Conservation (phyloP, 176 grass and related monocot genomes). For the Hsuehochloa calcarea region DNA sequence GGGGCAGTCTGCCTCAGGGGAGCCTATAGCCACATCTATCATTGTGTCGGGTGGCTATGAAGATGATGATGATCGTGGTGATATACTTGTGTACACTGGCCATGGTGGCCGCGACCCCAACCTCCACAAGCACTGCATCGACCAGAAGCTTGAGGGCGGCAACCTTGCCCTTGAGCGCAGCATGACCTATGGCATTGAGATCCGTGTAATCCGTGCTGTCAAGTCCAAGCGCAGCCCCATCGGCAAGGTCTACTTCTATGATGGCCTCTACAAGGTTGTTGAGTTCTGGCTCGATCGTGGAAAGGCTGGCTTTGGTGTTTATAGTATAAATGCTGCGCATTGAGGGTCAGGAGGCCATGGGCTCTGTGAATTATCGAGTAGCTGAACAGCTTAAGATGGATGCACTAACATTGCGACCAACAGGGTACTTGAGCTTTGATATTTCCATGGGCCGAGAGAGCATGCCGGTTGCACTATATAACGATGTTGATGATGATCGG, state of each 20-base stretch:
- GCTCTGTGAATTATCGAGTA: constrained; percentile 61
- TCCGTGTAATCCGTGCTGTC: constrained; percentile 80
- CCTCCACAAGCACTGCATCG: constrained; percentile 63
- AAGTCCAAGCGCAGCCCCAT: constrained; percentile 46
- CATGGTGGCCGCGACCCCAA: constrained; percentile 85
- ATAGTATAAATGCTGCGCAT: constrained; percentile 83
- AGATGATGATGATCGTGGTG: constrained; percentile 89
- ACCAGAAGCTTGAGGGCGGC: constrained; percentile 82
- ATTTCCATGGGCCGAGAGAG: constrained; percentile 77
- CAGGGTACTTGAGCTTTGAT: constrained; percentile 83
- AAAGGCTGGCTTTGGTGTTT: constrained; percentile 85
- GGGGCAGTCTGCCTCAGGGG: constrained; percentile 56
- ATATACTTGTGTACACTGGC: constrained; percentile 86
- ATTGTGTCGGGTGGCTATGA: constrained; percentile 98
- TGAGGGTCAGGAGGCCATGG: constrained; percentile 93
- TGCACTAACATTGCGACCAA: constrained; percentile 52
- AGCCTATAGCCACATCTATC: constrained; percentile 89
- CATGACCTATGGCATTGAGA: constrained; percentile 95
- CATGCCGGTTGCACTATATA: constrained; percentile 67
- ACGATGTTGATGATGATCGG: constrained; percentile 85
- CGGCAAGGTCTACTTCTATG: constrained; percentile 89
- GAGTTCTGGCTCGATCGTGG: constrained; percentile 82
- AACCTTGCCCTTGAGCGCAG: constrained; percentile 93
- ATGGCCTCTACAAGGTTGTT: constrained; percentile 92
- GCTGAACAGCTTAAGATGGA: constrained; percentile 76